These are phyloP conservation scores for Clarireedia sp. DNA, from an alignment of 2,329 filamentous ascomycete species.

Conservation along the genomic window DNA sequence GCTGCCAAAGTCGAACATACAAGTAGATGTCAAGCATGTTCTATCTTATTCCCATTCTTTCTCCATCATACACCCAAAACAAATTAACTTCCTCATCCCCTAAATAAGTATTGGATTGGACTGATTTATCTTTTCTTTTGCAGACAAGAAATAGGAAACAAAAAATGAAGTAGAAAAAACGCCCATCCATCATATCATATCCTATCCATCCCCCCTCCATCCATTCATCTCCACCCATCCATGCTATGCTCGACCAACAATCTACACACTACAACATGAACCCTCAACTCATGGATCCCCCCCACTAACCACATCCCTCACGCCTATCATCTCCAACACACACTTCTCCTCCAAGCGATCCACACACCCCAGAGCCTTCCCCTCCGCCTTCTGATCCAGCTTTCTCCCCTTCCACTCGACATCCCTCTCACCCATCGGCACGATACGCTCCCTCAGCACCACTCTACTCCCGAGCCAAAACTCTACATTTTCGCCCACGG, in stretches of 20 bases:
- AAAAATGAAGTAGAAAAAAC: not conserved
- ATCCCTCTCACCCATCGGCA: slow-evolving; percentile 67
- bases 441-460: slow-evolving; percentile 62
- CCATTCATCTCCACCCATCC: too few relatives aligned
- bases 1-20: not conserved
- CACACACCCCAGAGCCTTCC: not conserved
- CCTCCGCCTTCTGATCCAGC: slow-evolving; percentile 18
- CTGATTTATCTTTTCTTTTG: not conserved
- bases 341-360: slow-evolving; percentile 71
- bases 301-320: slow-evolving; percentile 25
- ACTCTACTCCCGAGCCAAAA: slow-evolving; percentile 66
- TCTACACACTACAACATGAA: not conserved
- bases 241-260: too few relatives aligned
- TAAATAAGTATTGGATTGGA: not conserved
- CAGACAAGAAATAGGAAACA: not conserved
- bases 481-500: slow-evolving; percentile 74
- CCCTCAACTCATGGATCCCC: slow-evolving; percentile 14
- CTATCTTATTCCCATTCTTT: not conserved
- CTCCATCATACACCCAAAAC: slow-evolving; percentile 2
- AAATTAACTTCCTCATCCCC: not conserved
- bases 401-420: slow-evolving; percentile 47
- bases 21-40: not conserved
- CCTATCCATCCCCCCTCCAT: not conserved
- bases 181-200: not conserved
- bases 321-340: slow-evolving; percentile 51